Conservation (phyloP, 1,284 basidiomycete genomes). For the Cutaneotrichosporon spelunceum region DNA sequence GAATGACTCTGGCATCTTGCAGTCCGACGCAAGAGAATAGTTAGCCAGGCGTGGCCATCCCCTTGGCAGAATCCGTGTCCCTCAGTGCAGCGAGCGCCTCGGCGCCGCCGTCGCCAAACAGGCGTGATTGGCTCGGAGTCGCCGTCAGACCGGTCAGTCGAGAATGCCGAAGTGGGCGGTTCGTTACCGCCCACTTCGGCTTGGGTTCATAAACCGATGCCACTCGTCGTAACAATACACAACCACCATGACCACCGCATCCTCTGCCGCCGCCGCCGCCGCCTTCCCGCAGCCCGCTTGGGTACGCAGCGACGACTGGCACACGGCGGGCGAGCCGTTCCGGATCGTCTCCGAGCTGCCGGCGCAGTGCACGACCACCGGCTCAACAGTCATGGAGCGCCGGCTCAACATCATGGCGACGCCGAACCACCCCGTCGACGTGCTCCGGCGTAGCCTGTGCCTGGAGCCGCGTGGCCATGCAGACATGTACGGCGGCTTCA, state of each 20-base stretch:
- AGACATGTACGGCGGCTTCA: conserved; percentile 57
- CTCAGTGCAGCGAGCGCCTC: too few species aligned
- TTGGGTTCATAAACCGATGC: background rate
- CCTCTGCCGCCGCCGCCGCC: background rate
- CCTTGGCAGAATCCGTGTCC: too few species aligned
- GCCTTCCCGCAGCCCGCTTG: conserved; percentile 15
- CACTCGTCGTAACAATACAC: background rate
- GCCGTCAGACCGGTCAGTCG: background rate
- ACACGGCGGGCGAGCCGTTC: conserved; percentile 33
- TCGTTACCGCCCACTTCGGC: too few species aligned
- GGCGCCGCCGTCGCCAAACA: too few species aligned
- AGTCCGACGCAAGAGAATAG: too few species aligned
- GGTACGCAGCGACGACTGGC: conserved; percentile 28
- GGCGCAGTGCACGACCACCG: background rate
- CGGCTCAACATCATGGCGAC: conserved; percentile 12
- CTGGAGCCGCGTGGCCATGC: conserved; percentile 54
- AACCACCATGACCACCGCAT: background rate
- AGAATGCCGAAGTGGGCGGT: conserved; percentile 1
- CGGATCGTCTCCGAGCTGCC: conserved; percentile 26
- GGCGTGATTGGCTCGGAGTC: background rate
- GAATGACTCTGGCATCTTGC: too few species aligned
- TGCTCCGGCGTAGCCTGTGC: conserved; percentile 22
- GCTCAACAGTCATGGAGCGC: conserved; percentile 15
- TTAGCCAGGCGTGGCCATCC: too few species aligned
- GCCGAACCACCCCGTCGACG: conserved; percentile 23